phyloP scores from a whole-genome alignment of 352 stramenopile species.

The Blastocystis sp. region DNA sequence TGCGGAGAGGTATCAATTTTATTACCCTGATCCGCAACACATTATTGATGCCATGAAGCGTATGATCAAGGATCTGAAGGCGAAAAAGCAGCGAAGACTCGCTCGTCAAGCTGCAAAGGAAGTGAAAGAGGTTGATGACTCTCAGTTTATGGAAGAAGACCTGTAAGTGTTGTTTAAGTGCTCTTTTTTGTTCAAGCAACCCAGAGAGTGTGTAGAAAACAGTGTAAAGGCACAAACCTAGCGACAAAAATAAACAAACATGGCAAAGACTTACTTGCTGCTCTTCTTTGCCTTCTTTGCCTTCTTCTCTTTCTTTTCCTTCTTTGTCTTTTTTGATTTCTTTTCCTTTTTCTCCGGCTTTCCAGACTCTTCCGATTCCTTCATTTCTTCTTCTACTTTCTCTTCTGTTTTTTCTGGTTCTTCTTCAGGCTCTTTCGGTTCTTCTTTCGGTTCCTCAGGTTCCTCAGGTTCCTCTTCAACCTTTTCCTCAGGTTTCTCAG shows the following conservation, averaged over 20 bases:
- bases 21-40: background rate
- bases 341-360: constrained; percentile 35
- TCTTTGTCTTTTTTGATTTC: constrained; percentile 53
- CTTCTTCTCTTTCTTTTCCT: constrained; percentile 60
- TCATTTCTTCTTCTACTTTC: background rate
- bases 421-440: background rate
- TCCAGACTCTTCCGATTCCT: background rate
- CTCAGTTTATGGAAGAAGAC: constrained; percentile 20
- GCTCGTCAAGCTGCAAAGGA: background rate
- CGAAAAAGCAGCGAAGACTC: constrained; percentile 16
- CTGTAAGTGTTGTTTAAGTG: constrained; percentile 23
- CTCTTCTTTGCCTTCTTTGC: constrained; percentile 37
- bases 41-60: constrained; percentile 51
- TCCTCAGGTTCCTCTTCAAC: background rate
- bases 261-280: background rate
- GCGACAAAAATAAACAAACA: background rate
- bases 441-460: background rate
- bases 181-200: background rate
- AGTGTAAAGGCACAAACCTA: background rate
- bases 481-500: background rate
- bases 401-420: background rate
- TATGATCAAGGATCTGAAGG: constrained; percentile 55
- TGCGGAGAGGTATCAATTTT: constrained; percentile 17
- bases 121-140: constrained; percentile 30
- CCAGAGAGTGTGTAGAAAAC: background rate